Evolutionary conservation across 2,329 filamentous ascomycete genomes (phyloP).

Genomic region (Aspergillus sp.): DNA sequence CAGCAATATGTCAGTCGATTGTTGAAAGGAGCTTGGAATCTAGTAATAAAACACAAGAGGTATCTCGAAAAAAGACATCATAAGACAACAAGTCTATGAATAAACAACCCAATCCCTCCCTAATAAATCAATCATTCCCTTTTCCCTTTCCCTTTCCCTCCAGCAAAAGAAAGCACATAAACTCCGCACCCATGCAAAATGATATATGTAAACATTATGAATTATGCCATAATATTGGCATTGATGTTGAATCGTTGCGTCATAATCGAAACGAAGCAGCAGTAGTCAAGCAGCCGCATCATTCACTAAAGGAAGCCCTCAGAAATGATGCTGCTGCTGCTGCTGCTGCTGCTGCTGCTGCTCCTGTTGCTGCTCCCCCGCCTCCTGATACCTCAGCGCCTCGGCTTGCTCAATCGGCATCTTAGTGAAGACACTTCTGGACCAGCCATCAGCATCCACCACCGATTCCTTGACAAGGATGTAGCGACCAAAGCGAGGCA

Average conservation of each 20-base stretch:
- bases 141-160: not conserved
- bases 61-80: not conserved
- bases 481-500: slow-evolving; percentile 50
- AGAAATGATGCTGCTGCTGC: not conserved
- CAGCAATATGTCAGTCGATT: not conserved
- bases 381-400: not conserved
- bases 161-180: not conserved
- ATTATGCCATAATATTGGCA: slow-evolving; percentile 11
- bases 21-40: not conserved
- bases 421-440: slow-evolving; percentile 56
- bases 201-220: slow-evolving; percentile 16
- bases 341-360: not conserved
- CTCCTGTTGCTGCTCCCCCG: not conserved
- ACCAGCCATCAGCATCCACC: slow-evolving; percentile 66
- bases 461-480: slow-evolving; percentile 58
- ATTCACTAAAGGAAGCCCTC: too few species aligned
- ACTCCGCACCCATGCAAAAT: slow-evolving; percentile 10
- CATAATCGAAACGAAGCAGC: slow-evolving; percentile 8
- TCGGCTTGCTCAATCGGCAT: slow-evolving; percentile 37
- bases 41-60: not conserved
- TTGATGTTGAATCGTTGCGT: slow-evolving; percentile 21
- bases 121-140: not conserved
- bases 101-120: not conserved
- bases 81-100: not conserved
- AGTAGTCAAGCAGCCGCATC: not conserved